Evolutionary conservation across 345 rosid genomes (phyloP).

Genomic region (Aurinia saxatilis): DNA sequence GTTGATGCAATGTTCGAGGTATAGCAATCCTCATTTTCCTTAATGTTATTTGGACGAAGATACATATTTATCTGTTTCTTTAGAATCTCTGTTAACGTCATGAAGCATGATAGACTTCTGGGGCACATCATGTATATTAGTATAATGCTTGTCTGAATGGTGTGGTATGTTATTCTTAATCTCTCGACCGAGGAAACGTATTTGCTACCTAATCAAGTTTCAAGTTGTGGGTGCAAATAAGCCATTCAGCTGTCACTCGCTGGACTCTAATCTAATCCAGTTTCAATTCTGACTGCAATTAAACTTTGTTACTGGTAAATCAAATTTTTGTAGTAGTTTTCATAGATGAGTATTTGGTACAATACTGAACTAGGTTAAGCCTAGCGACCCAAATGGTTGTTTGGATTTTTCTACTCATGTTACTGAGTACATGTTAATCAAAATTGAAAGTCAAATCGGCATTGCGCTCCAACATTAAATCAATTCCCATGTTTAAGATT

Average conservation of each 20-base stretch:
- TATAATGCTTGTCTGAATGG: not conserved
- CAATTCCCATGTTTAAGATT: not conserved
- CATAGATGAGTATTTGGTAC: not conserved
- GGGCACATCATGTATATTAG: not conserved
- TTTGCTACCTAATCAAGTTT: not conserved
- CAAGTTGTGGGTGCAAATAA: not conserved
- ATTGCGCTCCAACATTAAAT: not conserved
- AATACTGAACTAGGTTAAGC: not conserved
- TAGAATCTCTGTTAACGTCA: not conserved
- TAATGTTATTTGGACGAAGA: conserved; percentile 1
- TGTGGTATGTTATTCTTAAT: not conserved
- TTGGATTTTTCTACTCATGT: not conserved
- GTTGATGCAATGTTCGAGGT: conserved; percentile 97
- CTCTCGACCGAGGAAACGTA: not conserved
- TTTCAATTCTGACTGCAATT: not conserved
- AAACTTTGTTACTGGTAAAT: not conserved
- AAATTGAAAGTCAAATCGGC: not conserved
- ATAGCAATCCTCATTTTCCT: conserved; percentile 24
- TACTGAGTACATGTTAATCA: not conserved
- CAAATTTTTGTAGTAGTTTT: not conserved
- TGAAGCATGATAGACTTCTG: not conserved
- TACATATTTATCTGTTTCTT: not conserved
- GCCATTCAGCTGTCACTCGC: not conserved
- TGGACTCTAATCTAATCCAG: not conserved
- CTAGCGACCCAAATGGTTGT: not conserved